Conservation (phyloP, 2,329 filamentous ascomycete genomes). For the Aspergillus sclerotialis region DNA sequence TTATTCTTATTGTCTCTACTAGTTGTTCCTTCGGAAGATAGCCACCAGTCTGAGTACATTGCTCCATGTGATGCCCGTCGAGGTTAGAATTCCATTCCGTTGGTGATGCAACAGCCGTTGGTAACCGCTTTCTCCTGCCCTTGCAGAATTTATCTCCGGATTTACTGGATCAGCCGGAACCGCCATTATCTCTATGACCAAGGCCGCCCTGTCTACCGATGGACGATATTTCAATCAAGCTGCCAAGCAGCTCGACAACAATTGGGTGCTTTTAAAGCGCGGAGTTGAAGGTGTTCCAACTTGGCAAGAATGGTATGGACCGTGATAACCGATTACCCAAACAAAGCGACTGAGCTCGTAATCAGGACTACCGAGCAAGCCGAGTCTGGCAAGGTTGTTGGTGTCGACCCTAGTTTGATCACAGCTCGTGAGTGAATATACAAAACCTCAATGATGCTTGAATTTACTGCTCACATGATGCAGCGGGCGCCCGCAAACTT, state of each 20-base stretch:
- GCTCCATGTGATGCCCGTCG: conserved; percentile 88
- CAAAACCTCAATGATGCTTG: not conserved
- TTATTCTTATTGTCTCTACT: conserved; percentile 27
- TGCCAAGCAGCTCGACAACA: conserved; percentile 76
- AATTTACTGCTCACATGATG: conserved; percentile 8
- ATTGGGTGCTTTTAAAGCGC: conserved; percentile 89
- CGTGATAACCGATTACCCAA: not conserved
- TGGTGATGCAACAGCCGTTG: not conserved
- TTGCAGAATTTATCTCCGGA: conserved; percentile 72
- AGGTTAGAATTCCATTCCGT: conserved; percentile 38
- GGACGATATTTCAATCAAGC: conserved; percentile 98
- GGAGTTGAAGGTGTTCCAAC: conserved; percentile 90
- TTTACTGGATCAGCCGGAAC: conserved; percentile 94
- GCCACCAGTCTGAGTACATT: conserved; percentile 96
- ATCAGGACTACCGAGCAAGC: conserved; percentile 66
- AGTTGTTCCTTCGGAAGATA: conserved; percentile 97
- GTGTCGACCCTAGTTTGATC: conserved; percentile 83
- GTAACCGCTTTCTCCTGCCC: conserved; percentile 8
- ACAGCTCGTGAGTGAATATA: conserved; percentile 51
- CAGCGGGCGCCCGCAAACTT: conserved; percentile 64
- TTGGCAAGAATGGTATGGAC: conserved; percentile 83
- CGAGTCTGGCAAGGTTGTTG: conserved; percentile 79
- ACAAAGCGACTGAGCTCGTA: conserved; percentile 7
- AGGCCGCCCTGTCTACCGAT: conserved; percentile 87
- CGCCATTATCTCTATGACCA: conserved; percentile 76